These are phyloP conservation scores for Volvox carteri DNA, from an alignment of 163 green algal genomes.

Conservation along the genomic window DNA sequence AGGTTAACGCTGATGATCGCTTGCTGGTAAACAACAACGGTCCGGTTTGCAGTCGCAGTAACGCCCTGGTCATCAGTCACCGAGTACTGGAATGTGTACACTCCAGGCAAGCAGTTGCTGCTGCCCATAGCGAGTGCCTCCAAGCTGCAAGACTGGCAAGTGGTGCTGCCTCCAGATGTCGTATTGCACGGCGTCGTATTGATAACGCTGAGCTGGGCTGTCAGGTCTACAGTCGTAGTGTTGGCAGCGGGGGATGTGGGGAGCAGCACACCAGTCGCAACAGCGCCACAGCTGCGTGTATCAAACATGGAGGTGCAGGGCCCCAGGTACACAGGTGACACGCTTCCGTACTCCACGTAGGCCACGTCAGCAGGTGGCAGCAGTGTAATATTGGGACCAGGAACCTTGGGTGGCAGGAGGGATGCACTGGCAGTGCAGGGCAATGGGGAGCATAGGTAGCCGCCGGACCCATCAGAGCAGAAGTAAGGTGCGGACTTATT, in stretches of 20 bases:
- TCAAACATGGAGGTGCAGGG: conserved; percentile 44
- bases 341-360: conserved; percentile 62
- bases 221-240: background rate
- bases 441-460: conserved; percentile 56
- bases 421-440: conserved; percentile 12
- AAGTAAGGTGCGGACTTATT: conserved; percentile 31
- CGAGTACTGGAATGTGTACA: conserved; percentile 59
- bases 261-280: conserved; percentile 44
- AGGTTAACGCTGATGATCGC: background rate
- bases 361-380: conserved; percentile 47
- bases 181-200: conserved; percentile 29
- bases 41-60: conserved; percentile 17
- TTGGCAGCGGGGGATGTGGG: background rate
- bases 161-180: background rate
- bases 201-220: background rate
- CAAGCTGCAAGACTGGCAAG: conserved; percentile 53
- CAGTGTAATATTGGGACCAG: conserved; percentile 20
- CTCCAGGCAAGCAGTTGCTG: conserved; percentile 63
- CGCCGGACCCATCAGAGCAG: conserved; percentile 48
- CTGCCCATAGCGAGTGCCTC: conserved; percentile 45
- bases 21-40: conserved; percentile 61
- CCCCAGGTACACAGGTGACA: conserved; percentile 52
- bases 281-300: conserved; percentile 60
- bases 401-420: conserved; percentile 5
- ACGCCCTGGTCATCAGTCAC: conserved; percentile 48